Evolutionary conservation across 2,329 filamentous ascomycete species (phyloP), one percentile per base, ranked within the genome.

Genomic region (Fusarium sp.): DNA sequence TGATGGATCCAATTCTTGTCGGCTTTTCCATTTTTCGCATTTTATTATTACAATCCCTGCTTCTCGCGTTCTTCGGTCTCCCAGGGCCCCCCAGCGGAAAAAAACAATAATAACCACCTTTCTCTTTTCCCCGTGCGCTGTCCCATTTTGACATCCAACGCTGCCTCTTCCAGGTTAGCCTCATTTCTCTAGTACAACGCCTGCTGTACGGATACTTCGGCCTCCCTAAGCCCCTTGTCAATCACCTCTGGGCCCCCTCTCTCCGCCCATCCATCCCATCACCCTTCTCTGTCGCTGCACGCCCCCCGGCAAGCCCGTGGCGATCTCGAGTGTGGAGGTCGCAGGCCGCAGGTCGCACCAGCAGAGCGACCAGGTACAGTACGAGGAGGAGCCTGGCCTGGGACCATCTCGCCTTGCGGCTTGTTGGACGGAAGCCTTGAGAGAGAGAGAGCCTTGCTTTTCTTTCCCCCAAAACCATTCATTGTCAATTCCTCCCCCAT

Each of bases 321-420:
- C 71, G 71, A 75, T 75, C 73, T 65, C 62, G 64, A 66, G 67
- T 74, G 72, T 74, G 73, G 73, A 75, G 73, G 71, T 66, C 60
- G 63, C 63, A 68, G 55, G 67, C 52, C 50, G 60, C 27, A 55
- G 60, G 68, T 60, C 65, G 56, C 63, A 62, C 68, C 68, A 71
- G 57, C 57, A 43, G 60, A 51, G 59, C 39, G 59, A 46, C 69
- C 65, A 75, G 61, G 72, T 72, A 70, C 65, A 64, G 56, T 72
- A 65, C 68, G 48, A 67, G 65, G 58, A 55, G 48, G 55, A 60
- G 47, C 51, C 47, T 50, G 46, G 46, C 46, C n/a, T 59, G 54
- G 50, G 46, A 57, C 60, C 39, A 53, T 52, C 51, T 66, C 46
- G 46, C 39, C 58, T 72, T 60, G 51, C 59, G 60, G 67, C 66